A percentile compares a stretch with the other conserved stretches of the same genome.
Conservation (phyloP, 768 basidiomycete genomes). For the Tylopilus felleus region DNA sequence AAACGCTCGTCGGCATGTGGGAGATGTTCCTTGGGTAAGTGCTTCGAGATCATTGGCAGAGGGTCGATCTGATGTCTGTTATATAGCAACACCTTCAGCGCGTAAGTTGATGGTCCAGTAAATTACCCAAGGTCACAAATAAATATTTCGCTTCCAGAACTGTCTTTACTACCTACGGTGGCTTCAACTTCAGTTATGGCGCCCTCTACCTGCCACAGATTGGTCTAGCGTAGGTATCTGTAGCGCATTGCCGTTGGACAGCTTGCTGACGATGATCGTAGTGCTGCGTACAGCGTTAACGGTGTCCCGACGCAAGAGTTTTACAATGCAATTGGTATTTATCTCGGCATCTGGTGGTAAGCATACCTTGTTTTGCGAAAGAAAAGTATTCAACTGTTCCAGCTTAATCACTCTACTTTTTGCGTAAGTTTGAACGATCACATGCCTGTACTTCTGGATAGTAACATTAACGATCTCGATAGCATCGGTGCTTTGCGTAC, state of each 20-base stretch:
- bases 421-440: conserved; percentile 11
- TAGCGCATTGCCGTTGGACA: too few relatives aligned
- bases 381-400: not conserved
- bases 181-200: conserved; percentile 29
- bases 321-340: conserved; percentile 26
- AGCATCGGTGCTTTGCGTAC: conserved; percentile 28
- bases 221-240: conserved; percentile 23
- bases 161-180: conserved; percentile 29
- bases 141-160: conserved; percentile 9
- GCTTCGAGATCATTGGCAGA: not conserved
- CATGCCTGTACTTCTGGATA: not conserved
- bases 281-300: conserved; percentile 24
- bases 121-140: not conserved
- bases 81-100: conserved; percentile 24
- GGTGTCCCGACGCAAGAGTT: conserved; percentile 25
- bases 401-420: conserved; percentile 28
- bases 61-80: conserved; percentile 7
- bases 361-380: not conserved
- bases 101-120: too few relatives aligned
- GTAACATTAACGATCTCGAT: not conserved
- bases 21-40: conserved; percentile 31
- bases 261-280: conserved; percentile 5
- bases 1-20: conserved; percentile 31
- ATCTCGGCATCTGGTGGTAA: conserved; percentile 27
- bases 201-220: conserved; percentile 26